These are phyloP conservation scores for Calocybe gangraenosa DNA, from an alignment of 768 basidiomycete species.

Conservation along the genomic window DNA sequence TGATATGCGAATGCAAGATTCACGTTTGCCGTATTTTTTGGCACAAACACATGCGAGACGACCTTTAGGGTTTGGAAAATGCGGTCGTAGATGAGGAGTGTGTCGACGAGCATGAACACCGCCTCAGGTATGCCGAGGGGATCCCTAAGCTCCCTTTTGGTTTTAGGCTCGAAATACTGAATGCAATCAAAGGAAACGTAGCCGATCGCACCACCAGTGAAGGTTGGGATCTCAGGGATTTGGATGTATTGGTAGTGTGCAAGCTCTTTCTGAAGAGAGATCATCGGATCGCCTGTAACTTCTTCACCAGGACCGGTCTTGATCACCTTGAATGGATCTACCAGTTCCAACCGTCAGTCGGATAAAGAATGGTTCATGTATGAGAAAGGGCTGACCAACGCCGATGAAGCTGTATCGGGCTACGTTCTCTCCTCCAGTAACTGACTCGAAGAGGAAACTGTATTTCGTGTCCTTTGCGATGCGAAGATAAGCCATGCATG, in stretches of 20 bases:
- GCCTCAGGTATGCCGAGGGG: constrained; percentile 89
- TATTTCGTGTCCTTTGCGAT: constrained; percentile 90
- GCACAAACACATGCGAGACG: constrained; percentile 93
- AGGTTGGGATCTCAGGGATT: constrained; percentile 88
- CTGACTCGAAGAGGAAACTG: constrained; percentile 93
- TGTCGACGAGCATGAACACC: constrained; percentile 95
- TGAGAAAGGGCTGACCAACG: constrained; percentile 56
- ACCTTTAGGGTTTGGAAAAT: constrained; percentile 93
- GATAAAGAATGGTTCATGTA: not conserved
- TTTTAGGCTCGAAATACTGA: constrained; percentile 95
- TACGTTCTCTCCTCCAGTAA: constrained; percentile 84
- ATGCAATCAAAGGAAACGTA: constrained; percentile 97
- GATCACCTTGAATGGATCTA: constrained; percentile 92
- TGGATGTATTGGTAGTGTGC: constrained; percentile 84
- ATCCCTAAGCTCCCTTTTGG: constrained; percentile 70
- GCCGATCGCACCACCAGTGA: constrained; percentile 96
- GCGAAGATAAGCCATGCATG: constrained; percentile 93
- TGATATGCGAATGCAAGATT: constrained; percentile 86
- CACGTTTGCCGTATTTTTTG: constrained; percentile 57
- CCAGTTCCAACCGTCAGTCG: not conserved
- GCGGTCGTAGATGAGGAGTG: constrained; percentile 95
- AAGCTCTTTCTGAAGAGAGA: constrained; percentile 80
- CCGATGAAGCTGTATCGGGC: constrained; percentile 97
- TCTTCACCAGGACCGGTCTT: constrained; percentile 86
- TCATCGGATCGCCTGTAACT: constrained; percentile 82